A percentile compares a stretch with the other conserved stretches of the same genome.
phyloP scores from a whole-genome alignment of 345 rosid genomes.

The Firmiana major region DNA sequence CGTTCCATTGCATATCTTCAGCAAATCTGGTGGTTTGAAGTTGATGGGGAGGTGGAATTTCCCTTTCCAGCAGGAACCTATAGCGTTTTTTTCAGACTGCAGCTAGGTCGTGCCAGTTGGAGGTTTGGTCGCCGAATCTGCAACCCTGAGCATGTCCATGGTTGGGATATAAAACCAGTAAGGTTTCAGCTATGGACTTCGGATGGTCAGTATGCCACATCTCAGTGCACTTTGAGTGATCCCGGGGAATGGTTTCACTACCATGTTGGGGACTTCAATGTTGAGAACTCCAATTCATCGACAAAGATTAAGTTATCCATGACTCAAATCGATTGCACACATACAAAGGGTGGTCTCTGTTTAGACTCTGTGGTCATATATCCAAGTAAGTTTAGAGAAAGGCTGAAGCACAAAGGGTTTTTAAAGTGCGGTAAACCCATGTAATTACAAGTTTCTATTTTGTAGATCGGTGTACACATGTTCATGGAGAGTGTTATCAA shows the following conservation, averaged over 20 bases:
- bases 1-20: constrained; percentile 75
- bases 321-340: constrained; percentile 98
- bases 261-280: constrained; percentile 83
- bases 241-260: constrained; percentile 73
- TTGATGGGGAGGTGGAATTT: constrained; percentile 82
- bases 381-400: constrained; percentile 61
- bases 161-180: constrained; percentile 88
- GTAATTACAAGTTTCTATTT: constrained; percentile 4
- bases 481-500: not conserved
- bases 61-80: constrained; percentile 84
- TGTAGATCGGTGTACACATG: not conserved
- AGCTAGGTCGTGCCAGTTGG: constrained; percentile 54
- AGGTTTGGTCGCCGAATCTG: constrained; percentile 74
- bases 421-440: constrained; percentile 37
- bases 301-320: constrained; percentile 71
- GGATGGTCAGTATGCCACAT: constrained; percentile 72
- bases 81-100: constrained; percentile 83
- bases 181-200: constrained; percentile 85
- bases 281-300: constrained; percentile 24
- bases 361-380: constrained; percentile 70
- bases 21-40: constrained; percentile 98
- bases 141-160: constrained; percentile 74
- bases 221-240: constrained; percentile 61
- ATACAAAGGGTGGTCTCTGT: constrained; percentile 94
- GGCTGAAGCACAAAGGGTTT: constrained; percentile 44